Base-by-base conservation (phyloP, 345 rosid genomes). In the Streptanthus diversifolius region DNA sequence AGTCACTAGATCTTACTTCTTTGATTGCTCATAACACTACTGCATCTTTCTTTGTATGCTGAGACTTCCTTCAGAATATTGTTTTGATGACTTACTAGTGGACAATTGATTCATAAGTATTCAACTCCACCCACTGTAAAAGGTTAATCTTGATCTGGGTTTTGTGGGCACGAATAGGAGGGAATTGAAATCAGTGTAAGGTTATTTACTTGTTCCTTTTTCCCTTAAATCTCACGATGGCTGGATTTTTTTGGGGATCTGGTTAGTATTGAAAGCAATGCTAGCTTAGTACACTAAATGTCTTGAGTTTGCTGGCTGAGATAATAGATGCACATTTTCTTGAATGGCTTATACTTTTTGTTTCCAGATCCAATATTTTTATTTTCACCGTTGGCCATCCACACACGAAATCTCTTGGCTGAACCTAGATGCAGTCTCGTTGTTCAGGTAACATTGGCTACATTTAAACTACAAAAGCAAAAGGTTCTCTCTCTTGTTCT, bases 401-500 rank as follows among this genome's bases (percentile, higher is more conserved):
- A 95, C 76, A 86, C 97, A 29, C 72, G 99, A 69, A 95, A 95
- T 56, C 79, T 95, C 67, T 85, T 95, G 80, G 92, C 88, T 70
- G 91, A 90, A 48, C 98, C 98, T 7, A 95, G 87, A 78, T 95
- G 99, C 82, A 87, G 91, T 27, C 90, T 95, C 37, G 97, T 92
- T 57, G 97, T 95, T 64, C 99, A 95, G 92, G 99, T 95, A 66
- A 41, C 10, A 25, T 18, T 49, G 14, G 45, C 44, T 21, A 5
- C 51, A 33, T 65, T 27, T 40, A 11, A 63, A 44, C 47, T 48
- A 21, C 25, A 4, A 25, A 13, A 64, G 30, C 18, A 24, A 76
- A 41, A 56, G 47, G 10, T 11, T 45, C 18, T 29, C n/a, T 24
- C 45, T 56, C 39, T 47, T 32, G 43, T 77, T 52, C 40, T 71